Evolutionary conservation across 306 rosid species (phyloP), one percentile per base, ranked within the genome.

Genomic region (Luffa acutangula): DNA sequence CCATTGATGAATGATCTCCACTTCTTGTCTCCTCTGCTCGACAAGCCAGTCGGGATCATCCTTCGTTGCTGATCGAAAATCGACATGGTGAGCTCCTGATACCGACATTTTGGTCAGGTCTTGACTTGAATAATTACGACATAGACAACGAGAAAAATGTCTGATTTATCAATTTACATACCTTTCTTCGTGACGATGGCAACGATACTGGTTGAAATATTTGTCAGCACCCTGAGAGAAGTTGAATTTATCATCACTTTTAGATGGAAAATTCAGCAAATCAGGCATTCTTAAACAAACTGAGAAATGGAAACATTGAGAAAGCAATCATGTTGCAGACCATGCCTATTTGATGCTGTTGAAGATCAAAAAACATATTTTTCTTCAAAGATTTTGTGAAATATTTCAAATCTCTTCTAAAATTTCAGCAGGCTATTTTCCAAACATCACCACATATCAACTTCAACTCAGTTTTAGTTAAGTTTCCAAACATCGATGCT

Each of bases 21-120:
- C 56, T 57, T 77, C 80, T 56, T n/a, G 49, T 18, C 37, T 77
- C 52, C 80, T 77, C 52, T 77, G 80, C 66, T 53, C 51, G 36
- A 77, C 36, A 42, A 77, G 70, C 80, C 80, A 77, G 20, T 58
- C 71, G 6, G 71, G 80, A 14, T 77, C 80, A 33, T 56, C 53
- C 42, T 18, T 43, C 3, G 52, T 77, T 12, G 80, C n/a, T 77
- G 80, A 41, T 18, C 66, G 80, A 36, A 76, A 54, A 6, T 77
- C 80, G 9, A 77, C 37, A 48, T 57, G 67, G 20, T 77, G 70
- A 9, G 70, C 52, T 54, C 80, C 71, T 77, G 14, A 53, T 7
- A 39, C 10, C 25, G 2, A 76, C 53, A 34, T 57, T 34, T 53
- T 54, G 10, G 59, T 54, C 37, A 56, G 39, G 59, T 18, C 9